Percentiles rank a stretch among this genome's conserved stretches.
Conservation (phyloP, 169 alveolate genomes). For the Babesia ovata region DNA sequence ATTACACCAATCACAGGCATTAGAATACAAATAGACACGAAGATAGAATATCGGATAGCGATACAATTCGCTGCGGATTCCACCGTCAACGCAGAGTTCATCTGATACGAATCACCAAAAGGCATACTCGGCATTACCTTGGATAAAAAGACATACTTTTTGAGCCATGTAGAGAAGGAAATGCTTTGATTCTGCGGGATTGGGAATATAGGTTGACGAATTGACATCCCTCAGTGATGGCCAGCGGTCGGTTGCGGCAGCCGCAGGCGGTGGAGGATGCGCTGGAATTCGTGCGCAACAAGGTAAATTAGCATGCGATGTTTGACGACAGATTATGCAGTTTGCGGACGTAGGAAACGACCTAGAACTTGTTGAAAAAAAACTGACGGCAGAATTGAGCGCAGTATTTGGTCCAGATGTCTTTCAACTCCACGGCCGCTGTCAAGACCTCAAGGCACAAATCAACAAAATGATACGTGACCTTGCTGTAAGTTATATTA, state of each 20-base stretch:
- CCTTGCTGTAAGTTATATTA: conserved; percentile 7
- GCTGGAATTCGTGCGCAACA: conserved; percentile 24
- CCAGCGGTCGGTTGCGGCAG: conserved; percentile 9
- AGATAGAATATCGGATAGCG: too few relatives aligned
- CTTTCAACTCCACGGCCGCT: conserved; percentile 20
- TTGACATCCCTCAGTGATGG: background rate
- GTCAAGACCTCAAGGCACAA: conserved; percentile 12
- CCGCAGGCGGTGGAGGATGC: conserved; percentile 53
- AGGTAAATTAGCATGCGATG: conserved; percentile 21
- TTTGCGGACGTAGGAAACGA: conserved; percentile 53
- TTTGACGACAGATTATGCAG: background rate
- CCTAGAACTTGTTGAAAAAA: conserved; percentile 44
- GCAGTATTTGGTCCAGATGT: conserved; percentile 35
- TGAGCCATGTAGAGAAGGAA: too few relatives aligned
- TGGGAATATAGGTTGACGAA: too few relatives aligned
- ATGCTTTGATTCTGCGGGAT: too few relatives aligned
- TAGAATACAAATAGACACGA: too few relatives aligned
- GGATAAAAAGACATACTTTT: too few relatives aligned
- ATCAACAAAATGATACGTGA: conserved; percentile 14
- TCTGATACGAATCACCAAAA: too few relatives aligned
- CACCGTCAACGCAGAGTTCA: too few relatives aligned
- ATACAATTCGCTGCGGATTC: too few relatives aligned
- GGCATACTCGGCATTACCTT: too few relatives aligned
- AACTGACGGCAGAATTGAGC: conserved; percentile 44
- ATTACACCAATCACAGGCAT: too few relatives aligned